phyloP scores from a whole-genome alignment of 2,329 filamentous ascomycete species.

The Teratosphaeria viscida region DNA sequence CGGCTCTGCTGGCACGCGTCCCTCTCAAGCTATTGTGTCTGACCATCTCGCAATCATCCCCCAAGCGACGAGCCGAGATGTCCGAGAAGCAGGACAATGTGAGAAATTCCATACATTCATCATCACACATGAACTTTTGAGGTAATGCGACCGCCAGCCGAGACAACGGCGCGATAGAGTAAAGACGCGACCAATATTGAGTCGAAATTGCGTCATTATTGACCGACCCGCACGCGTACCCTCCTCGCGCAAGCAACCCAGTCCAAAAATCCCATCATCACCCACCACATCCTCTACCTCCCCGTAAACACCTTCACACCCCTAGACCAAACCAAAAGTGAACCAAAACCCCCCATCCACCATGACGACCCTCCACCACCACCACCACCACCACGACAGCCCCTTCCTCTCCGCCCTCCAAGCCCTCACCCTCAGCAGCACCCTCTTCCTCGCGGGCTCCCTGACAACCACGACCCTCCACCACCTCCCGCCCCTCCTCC shows the following conservation, averaged over 20 bases:
- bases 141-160: no score
- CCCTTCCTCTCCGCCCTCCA: constrained; percentile 7
- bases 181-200: neutral
- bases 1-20: no score
- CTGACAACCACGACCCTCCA: constrained; percentile 13
- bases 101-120: no score
- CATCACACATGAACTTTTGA: no score
- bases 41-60: no score
- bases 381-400: neutral
- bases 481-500: constrained; percentile 11
- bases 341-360: neutral
- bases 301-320: neutral
- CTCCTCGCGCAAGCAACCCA: neutral
- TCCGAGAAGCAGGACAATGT: no score
- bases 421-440: constrained; percentile 7
- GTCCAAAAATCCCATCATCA: neutral
- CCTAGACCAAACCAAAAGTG: neutral
- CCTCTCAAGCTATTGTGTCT: no score
- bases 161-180: no score
- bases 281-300: neutral
- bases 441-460: constrained; percentile 12
- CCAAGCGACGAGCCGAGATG: no score
- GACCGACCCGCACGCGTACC: neutral
- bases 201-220: neutral
- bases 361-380: constrained; percentile 1